These are phyloP conservation scores for Vinca major DNA, from an alignment of 305 asterid genomes.

Conservation along the genomic window DNA sequence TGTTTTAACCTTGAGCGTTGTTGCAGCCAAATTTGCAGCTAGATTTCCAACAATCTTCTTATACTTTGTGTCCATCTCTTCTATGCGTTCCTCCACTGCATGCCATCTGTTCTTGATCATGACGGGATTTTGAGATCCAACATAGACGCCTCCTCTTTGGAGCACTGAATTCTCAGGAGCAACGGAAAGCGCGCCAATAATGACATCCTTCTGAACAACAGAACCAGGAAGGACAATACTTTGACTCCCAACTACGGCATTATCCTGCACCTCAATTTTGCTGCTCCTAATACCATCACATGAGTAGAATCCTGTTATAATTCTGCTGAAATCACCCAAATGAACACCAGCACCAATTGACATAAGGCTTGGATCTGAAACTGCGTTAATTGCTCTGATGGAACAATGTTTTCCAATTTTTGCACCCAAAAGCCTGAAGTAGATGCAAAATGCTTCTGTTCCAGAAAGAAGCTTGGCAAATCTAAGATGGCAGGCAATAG, in stretches of 20 bases:
- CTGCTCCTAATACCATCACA: constrained; percentile 39
- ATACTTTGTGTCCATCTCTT: constrained; percentile 67
- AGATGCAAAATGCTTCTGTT: constrained; percentile 75
- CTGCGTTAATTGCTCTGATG: constrained; percentile 72
- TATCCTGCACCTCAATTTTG: constrained; percentile 47
- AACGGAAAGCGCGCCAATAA: constrained; percentile 78
- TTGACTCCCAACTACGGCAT: constrained; percentile 76
- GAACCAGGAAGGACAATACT: constrained; percentile 69
- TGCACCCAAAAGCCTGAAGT: constrained; percentile 62
- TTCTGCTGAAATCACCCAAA: constrained; percentile 78
- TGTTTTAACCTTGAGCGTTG: constrained; percentile 65
- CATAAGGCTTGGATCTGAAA: constrained; percentile 48
- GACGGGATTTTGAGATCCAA: constrained; percentile 62
- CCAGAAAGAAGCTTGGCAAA: constrained; percentile 84
- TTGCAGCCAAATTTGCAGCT: constrained; percentile 75
- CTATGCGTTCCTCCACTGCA: constrained; percentile 60
- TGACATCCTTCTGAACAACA: constrained; percentile 47
- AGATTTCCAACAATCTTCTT: constrained; percentile 78
- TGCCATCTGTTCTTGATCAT: constrained; percentile 72
- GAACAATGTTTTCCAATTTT: constrained; percentile 69
- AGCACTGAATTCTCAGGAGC: constrained; percentile 61
- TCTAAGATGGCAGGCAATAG: constrained; percentile 56
- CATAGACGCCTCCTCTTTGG: constrained; percentile 65
- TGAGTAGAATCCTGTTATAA: constrained; percentile 55
- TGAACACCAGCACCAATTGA: constrained; percentile 71